These are phyloP conservation scores for Lepidopterella palustris DNA, from an alignment of 495 filamentous ascomycete species.

Conservation along the genomic window DNA sequence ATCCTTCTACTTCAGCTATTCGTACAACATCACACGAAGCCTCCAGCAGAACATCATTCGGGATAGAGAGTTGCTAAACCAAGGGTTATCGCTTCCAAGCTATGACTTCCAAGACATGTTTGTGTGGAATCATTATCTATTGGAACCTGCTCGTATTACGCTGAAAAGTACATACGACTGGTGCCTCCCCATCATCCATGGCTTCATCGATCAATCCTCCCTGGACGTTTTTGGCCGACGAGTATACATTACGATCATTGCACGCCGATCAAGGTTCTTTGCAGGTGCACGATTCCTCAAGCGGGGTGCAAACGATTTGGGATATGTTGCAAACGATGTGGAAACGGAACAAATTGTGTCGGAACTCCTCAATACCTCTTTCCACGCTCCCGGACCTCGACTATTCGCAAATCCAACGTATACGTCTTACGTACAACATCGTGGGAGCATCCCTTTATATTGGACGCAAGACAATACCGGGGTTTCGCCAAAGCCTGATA, in stretches of 20 bases:
- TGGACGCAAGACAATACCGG: conserved; percentile 98
- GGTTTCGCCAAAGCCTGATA: conserved; percentile 90
- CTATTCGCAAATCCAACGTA: conserved; percentile 84
- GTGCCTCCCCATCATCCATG: conserved; percentile 94
- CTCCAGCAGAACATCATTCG: conserved; percentile 87
- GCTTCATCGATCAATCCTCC: conserved; percentile 75
- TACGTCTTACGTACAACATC: conserved; percentile 94
- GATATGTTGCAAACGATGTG: conserved; percentile 98
- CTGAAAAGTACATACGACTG: conserved; percentile 84
- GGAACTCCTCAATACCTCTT: conserved; percentile 87
- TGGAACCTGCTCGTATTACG: conserved; percentile 62
- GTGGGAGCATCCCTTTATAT: conserved; percentile 92
- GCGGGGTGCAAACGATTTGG: conserved; percentile 88
- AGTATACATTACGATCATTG: conserved; percentile 89
- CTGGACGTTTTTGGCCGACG: conserved; percentile 53
- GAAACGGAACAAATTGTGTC: conserved; percentile 98
- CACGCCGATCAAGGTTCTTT: conserved; percentile 85
- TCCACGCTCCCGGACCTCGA: conserved; percentile 82
- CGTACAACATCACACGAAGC: conserved; percentile 89
- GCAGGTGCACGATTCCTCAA: conserved; percentile 93
- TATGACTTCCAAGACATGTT: conserved; percentile 88
- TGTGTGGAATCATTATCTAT: conserved; percentile 90
- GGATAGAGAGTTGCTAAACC: conserved; percentile 61
- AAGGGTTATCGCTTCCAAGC: conserved; percentile 52
- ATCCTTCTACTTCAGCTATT: conserved; percentile 98